Percentiles rank a stretch among this genome's conserved stretches.
Conservation (phyloP, 495 filamentous ascomycete genomes). For the Pyrenula massariospora region DNA sequence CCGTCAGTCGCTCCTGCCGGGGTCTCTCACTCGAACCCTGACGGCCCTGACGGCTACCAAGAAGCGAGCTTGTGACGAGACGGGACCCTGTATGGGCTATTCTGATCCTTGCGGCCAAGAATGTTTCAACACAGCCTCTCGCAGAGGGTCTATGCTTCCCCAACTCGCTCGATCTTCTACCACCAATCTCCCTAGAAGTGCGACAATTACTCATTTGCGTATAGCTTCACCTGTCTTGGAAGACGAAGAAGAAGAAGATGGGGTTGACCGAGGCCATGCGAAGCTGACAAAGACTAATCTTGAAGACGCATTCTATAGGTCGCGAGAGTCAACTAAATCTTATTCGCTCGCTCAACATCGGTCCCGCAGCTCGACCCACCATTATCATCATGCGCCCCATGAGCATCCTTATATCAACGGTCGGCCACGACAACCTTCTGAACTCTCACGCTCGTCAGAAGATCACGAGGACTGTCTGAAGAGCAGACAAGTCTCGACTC, state of each 20-base stretch:
- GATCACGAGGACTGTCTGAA: not conserved
- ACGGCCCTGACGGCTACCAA: not conserved
- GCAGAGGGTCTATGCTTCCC: not conserved
- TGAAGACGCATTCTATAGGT: not conserved
- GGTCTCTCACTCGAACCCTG: not conserved
- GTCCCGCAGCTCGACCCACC: not conserved
- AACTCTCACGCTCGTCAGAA: not conserved
- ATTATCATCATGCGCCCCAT: not conserved
- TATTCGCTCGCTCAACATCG: not conserved
- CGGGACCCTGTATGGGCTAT: conserved; percentile 72
- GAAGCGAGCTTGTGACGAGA: conserved; percentile 58
- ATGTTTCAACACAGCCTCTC: conserved; percentile 44
- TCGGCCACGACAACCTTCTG: not conserved
- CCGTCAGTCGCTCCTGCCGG: conserved; percentile 23
- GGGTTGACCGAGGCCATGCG: not conserved
- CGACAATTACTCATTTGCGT: not conserved
- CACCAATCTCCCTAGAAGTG: not conserved
- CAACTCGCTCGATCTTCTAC: not conserved
- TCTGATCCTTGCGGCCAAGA: conserved; percentile 77
- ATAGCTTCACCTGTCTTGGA: not conserved
- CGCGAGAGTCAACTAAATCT: not conserved
- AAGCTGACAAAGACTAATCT: not conserved
- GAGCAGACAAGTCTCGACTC: not conserved
- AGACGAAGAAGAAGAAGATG: not conserved
- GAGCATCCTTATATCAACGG: not conserved